Evolutionary conservation across 768 basidiomycete genomes (phyloP), one percentile per base, ranked within the genome.

Genomic region (Saitozyma podzolica): DNA sequence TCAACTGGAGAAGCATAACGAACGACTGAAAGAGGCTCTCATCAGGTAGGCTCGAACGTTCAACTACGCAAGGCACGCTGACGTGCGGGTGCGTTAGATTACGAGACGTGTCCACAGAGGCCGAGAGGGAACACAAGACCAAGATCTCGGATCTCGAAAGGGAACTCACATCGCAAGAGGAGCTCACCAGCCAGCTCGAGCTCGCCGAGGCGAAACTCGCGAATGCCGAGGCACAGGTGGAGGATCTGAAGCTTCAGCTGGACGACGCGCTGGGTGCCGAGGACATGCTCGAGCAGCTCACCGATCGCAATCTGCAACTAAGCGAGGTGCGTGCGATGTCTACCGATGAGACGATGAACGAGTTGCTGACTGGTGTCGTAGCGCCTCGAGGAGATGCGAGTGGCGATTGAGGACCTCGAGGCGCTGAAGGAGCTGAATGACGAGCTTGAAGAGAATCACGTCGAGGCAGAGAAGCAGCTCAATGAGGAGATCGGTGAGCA

Each of bases 331-430:
- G 80, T n/a, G 5, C 29, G 29, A 29, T 2, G 29, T 29, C 29
- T 43, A 1, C 8, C 0, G 10, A 20, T 29, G 1, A 11, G 42
- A 20, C 3, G n/a, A n/a, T 4, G 9, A 11, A 8, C 13, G 5
- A 13, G 8, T 52, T 39, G 54, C 62, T 66, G 60, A 53, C 14
- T 6, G 9, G 2, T 29, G 29, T 29, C 11, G 9, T 70, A 94
- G 91, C 94, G 93, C 86, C 92, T 97, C 67, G 96, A 98, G 77
- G 93, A 97, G 80, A 94, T 97, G 90, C 86, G 92, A 11, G 88
- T 91, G 58, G 91, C 90, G 0, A 92, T 98, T 58, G 95, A 98
- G 77, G 96, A 99, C 72, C 86, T 97, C 4, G 96, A 99, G 75
- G 87, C 93, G 10, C 85, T 99, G 48, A 91, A 94, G 75, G 96